Evolutionary conservation across 208 protist genomes (phyloP).

Genomic region (Leptomonas seymouri): DNA sequence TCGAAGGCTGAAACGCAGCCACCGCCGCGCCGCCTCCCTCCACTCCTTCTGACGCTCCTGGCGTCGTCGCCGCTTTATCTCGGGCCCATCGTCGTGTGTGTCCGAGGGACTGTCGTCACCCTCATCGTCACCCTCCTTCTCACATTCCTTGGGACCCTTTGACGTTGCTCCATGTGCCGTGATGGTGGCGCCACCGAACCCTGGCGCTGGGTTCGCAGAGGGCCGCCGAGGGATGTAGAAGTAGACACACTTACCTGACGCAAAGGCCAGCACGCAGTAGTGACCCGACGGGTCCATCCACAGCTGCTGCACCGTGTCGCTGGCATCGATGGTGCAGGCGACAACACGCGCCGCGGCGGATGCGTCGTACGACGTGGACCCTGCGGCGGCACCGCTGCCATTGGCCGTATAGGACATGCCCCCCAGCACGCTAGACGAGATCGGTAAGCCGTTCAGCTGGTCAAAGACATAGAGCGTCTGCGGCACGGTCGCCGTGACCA

Average conservation of each 20-base stretch:
- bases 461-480: slow-evolving; percentile 56
- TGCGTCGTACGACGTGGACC: not conserved
- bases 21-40: slow-evolving; percentile 18
- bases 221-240: slow-evolving; percentile 40
- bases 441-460: slow-evolving; percentile 46
- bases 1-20: slow-evolving; percentile 15
- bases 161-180: no score
- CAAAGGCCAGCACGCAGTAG: slow-evolving; percentile 53
- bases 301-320: slow-evolving; percentile 37
- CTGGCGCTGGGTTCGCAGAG: not conserved
- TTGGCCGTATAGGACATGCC: slow-evolving; percentile 8
- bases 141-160: not conserved
- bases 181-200: not conserved
- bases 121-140: slow-evolving; percentile 1
- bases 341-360: not conserved
- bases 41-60: slow-evolving; percentile 21
- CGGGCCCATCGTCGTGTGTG: not conserved
- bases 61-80: slow-evolving; percentile 10
- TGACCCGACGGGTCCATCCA: slow-evolving; percentile 51
- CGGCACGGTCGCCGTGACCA: slow-evolving; percentile 38
- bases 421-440: slow-evolving; percentile 32
- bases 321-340: slow-evolving; percentile 25
- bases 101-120: slow-evolving; percentile 3
- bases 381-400: not conserved
- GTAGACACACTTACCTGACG: slow-evolving; percentile 45